A percentile compares a stretch with the other conserved stretches of the same genome.
These are phyloP conservation scores for Russula foetens DNA, from an alignment of 768 basidiomycete species.

Conservation along the genomic window DNA sequence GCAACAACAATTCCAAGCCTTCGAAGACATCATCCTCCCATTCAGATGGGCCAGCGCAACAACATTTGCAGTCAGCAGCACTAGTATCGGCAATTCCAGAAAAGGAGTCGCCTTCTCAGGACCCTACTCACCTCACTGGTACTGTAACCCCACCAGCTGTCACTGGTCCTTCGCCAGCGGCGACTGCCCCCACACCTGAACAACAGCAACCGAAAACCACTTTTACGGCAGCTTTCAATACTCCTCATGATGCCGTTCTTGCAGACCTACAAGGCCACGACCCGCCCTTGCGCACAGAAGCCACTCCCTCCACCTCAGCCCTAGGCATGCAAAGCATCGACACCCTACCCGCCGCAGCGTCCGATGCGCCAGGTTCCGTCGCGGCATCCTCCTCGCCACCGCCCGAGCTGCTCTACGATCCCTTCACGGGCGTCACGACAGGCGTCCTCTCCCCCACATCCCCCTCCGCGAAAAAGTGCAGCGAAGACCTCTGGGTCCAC, in stretches of 20 bases:
- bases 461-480: slow-evolving; percentile 18
- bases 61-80: not conserved
- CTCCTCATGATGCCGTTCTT: slow-evolving; percentile 59
- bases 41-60: not conserved
- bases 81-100: slow-evolving; percentile 2
- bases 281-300: slow-evolving; percentile 14
- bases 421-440: slow-evolving; percentile 39
- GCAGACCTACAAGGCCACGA: slow-evolving; percentile 39
- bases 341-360: slow-evolving; percentile 17
- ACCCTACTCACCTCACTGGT: not conserved
- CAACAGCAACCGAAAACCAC: slow-evolving; percentile 21
- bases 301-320: slow-evolving; percentile 1
- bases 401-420: slow-evolving; percentile 34
- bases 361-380: slow-evolving; percentile 14
- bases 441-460: slow-evolving; percentile 29
- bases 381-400: slow-evolving; percentile 19
- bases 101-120: not conserved
- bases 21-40: not conserved
- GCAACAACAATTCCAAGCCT: not conserved
- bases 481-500: slow-evolving; percentile 55
- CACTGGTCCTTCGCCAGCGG: not conserved
- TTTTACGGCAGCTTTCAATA: slow-evolving; percentile 30
- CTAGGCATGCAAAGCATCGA: slow-evolving; percentile 3
- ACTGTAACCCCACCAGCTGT: not conserved
- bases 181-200: slow-evolving; percentile 15